Conservation (phyloP, 2,329 filamentous ascomycete genomes). For the Talaromyces amestolkiae region DNA sequence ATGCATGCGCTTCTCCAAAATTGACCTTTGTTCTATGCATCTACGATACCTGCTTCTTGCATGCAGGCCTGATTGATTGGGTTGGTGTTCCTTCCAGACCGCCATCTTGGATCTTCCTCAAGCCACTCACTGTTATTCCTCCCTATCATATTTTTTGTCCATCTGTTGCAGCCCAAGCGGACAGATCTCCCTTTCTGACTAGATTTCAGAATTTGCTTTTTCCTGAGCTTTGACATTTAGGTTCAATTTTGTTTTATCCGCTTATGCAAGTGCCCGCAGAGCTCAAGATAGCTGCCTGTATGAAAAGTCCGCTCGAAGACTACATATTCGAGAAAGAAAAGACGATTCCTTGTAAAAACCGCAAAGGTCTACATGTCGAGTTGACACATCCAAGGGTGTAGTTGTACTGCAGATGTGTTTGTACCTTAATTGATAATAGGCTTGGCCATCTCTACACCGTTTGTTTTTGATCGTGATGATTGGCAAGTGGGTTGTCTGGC, state of each 20-base stretch:
- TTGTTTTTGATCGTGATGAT: not conserved
- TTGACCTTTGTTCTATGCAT: not conserved
- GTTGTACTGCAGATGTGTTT: conserved; percentile 6
- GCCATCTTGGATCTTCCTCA: conserved; percentile 4
- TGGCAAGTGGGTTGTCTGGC: not conserved
- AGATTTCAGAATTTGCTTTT: not conserved
- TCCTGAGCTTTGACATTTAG: not conserved
- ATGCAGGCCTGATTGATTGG: conserved; percentile 5
- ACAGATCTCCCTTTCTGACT: not conserved
- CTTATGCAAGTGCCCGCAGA: not conserved
- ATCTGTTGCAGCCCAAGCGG: conserved; percentile 9
- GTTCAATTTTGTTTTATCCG: not conserved
- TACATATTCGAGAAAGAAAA: not conserved
- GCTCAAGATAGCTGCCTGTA: not conserved
- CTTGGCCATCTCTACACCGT: not conserved
- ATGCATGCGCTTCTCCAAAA: not conserved
- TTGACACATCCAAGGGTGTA: not conserved
- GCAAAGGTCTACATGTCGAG: not conserved
- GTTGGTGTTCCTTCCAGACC: conserved; percentile 5
- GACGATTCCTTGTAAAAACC: not conserved
- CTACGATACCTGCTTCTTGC: not conserved
- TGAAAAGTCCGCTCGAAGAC: not conserved
- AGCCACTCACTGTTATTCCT: not conserved
- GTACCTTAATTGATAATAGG: not conserved
- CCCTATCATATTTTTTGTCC: not conserved